Evolutionary conservation across 805 yeast species (phyloP).

Genomic region (Hanseniaspora mollemarum): DNA sequence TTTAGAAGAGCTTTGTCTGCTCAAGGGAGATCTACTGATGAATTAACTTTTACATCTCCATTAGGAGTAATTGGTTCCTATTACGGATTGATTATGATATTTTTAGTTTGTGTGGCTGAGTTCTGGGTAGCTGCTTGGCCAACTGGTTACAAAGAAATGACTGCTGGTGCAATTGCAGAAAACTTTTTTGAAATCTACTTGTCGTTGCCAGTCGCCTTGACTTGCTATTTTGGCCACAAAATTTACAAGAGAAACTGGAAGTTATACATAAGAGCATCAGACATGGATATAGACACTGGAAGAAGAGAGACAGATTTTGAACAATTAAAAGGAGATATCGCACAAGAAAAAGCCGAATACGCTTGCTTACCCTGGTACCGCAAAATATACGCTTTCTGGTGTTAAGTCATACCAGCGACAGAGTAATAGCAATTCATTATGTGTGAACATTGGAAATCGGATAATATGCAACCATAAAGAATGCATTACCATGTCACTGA

Average conservation of each 20-base stretch:
- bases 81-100: conserved; percentile 48
- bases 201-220: conserved; percentile 51
- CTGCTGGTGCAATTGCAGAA: conserved; percentile 32
- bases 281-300: conserved; percentile 53
- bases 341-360: conserved; percentile 39
- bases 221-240: conserved; percentile 48
- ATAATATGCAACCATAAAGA: too few species aligned
- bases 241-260: conserved; percentile 37
- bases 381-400: conserved; percentile 38
- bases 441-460: too few species aligned
- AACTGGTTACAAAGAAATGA: conserved; percentile 40
- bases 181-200: conserved; percentile 57
- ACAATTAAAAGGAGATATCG: conserved; percentile 39
- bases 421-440: not conserved
- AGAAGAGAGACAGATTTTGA: conserved; percentile 49
- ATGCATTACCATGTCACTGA: too few species aligned
- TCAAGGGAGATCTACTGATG: conserved; percentile 60
- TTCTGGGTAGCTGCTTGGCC: conserved; percentile 79
- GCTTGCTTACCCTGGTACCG: conserved; percentile 38
- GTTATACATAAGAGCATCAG: conserved; percentile 35
- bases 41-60: conserved; percentile 55
- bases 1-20: conserved; percentile 51
- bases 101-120: conserved; percentile 57
- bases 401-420: conserved; percentile 29
- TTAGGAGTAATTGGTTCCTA: conserved; percentile 58